A percentile compares a stretch with the other conserved stretches of the same genome.
phyloP scores from a whole-genome alignment of 2,329 filamentous ascomycete genomes.

The Penicillium sp. region DNA sequence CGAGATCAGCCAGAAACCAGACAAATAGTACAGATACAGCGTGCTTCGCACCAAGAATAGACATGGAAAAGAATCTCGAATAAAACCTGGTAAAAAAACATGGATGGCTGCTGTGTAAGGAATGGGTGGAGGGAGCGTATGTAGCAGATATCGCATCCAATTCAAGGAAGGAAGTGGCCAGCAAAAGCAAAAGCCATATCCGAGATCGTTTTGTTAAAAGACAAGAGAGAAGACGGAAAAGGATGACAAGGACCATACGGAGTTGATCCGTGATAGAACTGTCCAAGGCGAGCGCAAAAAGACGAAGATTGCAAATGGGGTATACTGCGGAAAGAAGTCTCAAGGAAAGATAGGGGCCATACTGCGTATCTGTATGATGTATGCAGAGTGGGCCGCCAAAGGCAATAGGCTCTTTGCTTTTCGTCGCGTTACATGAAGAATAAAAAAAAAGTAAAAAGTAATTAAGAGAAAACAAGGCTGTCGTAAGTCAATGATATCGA shows the following conservation, averaged over 20 bases:
- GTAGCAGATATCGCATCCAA: background rate
- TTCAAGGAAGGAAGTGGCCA: background rate
- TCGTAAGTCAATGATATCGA: constrained; percentile 27
- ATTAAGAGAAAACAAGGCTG: constrained; percentile 13
- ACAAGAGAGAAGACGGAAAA: background rate
- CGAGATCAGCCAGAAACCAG: background rate
- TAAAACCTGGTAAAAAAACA: too few species aligned
- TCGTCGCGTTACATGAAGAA: constrained; percentile 19
- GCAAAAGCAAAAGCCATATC: background rate
- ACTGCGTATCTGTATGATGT: background rate
- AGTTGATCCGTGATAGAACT: constrained; percentile 3
- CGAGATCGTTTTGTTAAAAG: background rate
- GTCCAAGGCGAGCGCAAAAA: background rate
- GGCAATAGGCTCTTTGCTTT: constrained; percentile 8
- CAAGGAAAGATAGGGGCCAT: background rate
- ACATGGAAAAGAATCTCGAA: background rate
- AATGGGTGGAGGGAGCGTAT: background rate
- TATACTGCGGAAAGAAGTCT: constrained; percentile 22
- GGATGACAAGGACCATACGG: background rate
- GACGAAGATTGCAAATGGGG: constrained; percentile 15
- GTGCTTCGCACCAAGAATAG: background rate
- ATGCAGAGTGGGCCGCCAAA: background rate
- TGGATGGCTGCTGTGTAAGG: background rate
- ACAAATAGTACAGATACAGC: constrained; percentile 5
- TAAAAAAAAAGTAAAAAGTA: constrained; percentile 8